phyloP scores from a whole-genome alignment of 805 yeast species.

The Suhomyces faveliae region DNA sequence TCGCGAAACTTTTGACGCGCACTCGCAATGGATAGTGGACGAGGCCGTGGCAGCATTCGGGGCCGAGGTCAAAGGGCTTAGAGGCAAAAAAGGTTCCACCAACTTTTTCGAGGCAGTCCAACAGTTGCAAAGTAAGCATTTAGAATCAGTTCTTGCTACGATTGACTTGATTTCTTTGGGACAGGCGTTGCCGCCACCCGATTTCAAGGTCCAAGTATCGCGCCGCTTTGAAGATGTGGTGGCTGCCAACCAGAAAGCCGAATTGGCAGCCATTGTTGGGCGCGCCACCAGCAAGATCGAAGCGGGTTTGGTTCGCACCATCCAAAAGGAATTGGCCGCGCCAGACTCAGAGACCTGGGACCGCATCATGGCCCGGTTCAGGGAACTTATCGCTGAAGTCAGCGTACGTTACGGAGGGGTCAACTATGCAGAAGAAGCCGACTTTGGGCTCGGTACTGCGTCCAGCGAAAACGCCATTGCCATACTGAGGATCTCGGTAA shows the following conservation, averaged over 20 bases:
- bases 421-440: slow-evolving; percentile 26
- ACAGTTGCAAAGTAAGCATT: background rate
- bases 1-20: slow-evolving; percentile 38
- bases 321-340: slow-evolving; percentile 17
- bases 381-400: slow-evolving; percentile 19
- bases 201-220: slow-evolving; percentile 16
- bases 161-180: slow-evolving; percentile 15
- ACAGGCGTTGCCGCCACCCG: slow-evolving; percentile 11
- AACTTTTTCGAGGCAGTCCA: background rate
- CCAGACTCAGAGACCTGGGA: slow-evolving; percentile 18
- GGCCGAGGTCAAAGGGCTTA: slow-evolving; percentile 8
- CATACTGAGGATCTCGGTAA: slow-evolving; percentile 43
- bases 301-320: slow-evolving; percentile 41
- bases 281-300: slow-evolving; percentile 48
- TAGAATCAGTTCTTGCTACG: slow-evolving; percentile 2
- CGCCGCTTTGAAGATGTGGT: slow-evolving; percentile 45
- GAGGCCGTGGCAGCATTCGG: slow-evolving; percentile 11
- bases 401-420: slow-evolving; percentile 9
- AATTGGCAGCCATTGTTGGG: slow-evolving; percentile 30
- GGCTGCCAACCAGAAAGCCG: slow-evolving; percentile 32
- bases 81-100: slow-evolving; percentile 10
- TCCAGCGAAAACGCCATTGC: slow-evolving; percentile 42
- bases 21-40: slow-evolving; percentile 21
- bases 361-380: slow-evolving; percentile 16
- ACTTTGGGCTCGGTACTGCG: slow-evolving; percentile 65